phyloP scores from a whole-genome alignment of 2,329 filamentous ascomycete species.

The Cordyceps farinosa region DNA sequence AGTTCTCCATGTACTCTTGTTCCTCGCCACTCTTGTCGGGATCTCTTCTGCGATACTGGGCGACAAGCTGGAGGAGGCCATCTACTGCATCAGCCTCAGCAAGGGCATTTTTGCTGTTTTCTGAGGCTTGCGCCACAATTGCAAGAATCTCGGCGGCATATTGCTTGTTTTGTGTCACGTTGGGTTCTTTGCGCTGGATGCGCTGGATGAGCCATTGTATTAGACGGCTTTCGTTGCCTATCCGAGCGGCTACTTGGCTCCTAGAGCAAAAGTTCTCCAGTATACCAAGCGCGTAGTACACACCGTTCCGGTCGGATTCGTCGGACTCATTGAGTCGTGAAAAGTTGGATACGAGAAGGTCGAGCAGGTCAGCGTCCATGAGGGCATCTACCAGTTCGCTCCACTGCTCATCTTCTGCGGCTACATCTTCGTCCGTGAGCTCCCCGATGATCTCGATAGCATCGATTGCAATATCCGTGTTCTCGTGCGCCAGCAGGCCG shows the following conservation, averaged over 20 bases:
- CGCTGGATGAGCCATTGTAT: conserved; percentile 73
- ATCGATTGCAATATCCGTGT: conserved; percentile 92
- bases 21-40: conserved; percentile 82
- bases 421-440: conserved; percentile 88
- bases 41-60: conserved; percentile 80
- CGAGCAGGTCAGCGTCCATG: conserved; percentile 66
- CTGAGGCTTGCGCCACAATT: conserved; percentile 76
- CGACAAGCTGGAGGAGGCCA: conserved; percentile 74
- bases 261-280: conserved; percentile 83
- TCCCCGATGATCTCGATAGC: conserved; percentile 87
- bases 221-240: conserved; percentile 66
- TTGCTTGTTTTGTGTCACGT: conserved; percentile 85
- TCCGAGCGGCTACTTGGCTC: conserved; percentile 61
- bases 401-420: conserved; percentile 78
- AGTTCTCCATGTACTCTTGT: conserved; percentile 90
- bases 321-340: conserved; percentile 71
- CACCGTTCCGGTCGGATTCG: conserved; percentile 71
- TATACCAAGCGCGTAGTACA: conserved; percentile 81
- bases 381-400: conserved; percentile 65
- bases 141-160: conserved; percentile 90
- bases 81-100: conserved; percentile 70
- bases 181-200: conserved; percentile 64
- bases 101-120: conserved; percentile 61
- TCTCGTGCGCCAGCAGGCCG: conserved; percentile 84
- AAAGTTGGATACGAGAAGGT: conserved; percentile 74